Evolutionary conservation across 1,139 yeast species (phyloP).

Genomic region (Scheffersomyces segobiensis): DNA sequence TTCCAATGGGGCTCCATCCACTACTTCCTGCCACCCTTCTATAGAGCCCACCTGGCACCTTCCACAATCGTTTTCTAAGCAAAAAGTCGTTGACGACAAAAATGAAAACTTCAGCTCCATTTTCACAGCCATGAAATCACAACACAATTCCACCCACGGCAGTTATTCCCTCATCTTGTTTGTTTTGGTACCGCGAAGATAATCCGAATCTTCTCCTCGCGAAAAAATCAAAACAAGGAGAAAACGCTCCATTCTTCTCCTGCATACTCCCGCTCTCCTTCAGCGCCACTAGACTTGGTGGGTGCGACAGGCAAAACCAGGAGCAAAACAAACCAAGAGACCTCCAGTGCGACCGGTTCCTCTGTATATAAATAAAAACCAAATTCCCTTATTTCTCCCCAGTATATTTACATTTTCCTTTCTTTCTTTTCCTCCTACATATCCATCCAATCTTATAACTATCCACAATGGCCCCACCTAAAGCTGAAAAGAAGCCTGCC

Average conservation of each 20-base stretch:
- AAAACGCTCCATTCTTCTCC: not conserved
- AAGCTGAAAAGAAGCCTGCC: constrained; percentile 98
- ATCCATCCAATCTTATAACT: constrained; percentile 13
- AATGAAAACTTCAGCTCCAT: not conserved
- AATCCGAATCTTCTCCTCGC: not conserved
- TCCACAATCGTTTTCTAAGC: no score
- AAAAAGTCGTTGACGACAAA: no score
- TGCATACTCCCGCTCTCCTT: not conserved
- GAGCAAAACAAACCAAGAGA: not conserved
- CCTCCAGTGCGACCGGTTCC: constrained; percentile 21
- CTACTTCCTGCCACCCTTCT: no score
- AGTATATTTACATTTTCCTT: constrained; percentile 2
- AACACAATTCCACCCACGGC: not conserved
- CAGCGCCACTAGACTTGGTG: not conserved
- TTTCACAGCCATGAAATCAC: not conserved
- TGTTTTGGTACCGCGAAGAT: not conserved
- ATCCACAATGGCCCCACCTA: constrained; percentile 65
- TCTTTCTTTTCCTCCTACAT: constrained; percentile 8
- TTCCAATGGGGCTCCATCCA: no score
- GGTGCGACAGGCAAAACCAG: not conserved
- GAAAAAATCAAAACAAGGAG: not conserved
- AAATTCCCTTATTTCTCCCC: constrained; percentile 36
- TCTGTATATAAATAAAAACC: constrained; percentile 60
- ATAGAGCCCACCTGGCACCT: not conserved
- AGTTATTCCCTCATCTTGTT: not conserved